Percentiles rank a stretch among this genome's conserved stretches.
Conservation (phyloP, 192 early-diverging fungal species). For the Coemansia sp. region DNA sequence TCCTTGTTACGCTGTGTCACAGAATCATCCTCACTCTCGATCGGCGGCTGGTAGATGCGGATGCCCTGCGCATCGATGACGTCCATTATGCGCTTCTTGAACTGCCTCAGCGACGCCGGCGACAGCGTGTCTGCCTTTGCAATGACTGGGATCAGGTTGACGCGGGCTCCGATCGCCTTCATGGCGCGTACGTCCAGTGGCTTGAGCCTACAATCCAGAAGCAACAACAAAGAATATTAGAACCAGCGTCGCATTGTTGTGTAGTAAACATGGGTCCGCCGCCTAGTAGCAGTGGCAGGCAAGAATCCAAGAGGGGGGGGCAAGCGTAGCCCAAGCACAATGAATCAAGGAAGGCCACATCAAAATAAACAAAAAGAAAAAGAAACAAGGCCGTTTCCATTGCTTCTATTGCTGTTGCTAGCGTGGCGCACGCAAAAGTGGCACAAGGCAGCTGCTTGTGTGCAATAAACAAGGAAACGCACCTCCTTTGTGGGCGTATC, state of each 20-base stretch:
- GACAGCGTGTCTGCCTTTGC: constrained; percentile 98
- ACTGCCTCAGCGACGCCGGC: constrained; percentile 81
- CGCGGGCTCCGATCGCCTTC: constrained; percentile 93
- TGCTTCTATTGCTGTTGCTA: not conserved
- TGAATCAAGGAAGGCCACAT: not conserved
- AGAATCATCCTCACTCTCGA: constrained; percentile 85
- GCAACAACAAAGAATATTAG: not conserved
- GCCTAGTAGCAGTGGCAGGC: not conserved
- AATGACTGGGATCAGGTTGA: constrained; percentile 97
- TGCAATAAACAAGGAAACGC: not conserved
- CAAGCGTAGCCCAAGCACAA: not conserved
- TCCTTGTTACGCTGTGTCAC: constrained; percentile 77
- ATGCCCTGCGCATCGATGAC: constrained; percentile 91
- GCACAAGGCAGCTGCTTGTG: not conserved
- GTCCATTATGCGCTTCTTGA: constrained; percentile 95
- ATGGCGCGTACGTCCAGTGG: constrained; percentile 97
- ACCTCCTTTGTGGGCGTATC: not conserved
- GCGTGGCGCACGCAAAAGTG: constrained; percentile 7
- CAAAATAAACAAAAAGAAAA: not conserved
- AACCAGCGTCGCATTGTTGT: not conserved
- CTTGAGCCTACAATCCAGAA: constrained; percentile 54
- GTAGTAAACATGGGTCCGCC: constrained; percentile 3
- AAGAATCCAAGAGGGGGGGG: not conserved
- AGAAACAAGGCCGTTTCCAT: not conserved
- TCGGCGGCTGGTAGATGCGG: constrained; percentile 83